These are phyloP conservation scores for Craspedostauros australis DNA, from an alignment of 108 stramenopile species.

Conservation along the genomic window DNA sequence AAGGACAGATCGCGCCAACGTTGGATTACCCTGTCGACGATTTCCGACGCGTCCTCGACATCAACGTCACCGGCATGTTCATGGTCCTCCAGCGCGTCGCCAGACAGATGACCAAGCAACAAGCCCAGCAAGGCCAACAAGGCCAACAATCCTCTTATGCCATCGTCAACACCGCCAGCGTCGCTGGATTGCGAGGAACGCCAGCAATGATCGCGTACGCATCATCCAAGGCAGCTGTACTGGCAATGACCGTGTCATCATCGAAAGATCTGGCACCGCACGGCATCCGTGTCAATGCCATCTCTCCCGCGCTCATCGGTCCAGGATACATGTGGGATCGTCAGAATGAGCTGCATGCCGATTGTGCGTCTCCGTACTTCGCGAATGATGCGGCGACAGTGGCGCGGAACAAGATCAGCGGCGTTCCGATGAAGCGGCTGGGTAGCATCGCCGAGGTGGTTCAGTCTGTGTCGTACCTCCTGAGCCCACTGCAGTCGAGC, in stretches of 20 bases:
- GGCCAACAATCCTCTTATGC: conserved; percentile 18
- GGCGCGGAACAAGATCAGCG: conserved; percentile 64
- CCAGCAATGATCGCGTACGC: conserved; percentile 87
- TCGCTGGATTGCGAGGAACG: conserved; percentile 83
- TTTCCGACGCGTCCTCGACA: conserved; percentile 81
- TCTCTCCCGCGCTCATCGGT: conserved; percentile 87
- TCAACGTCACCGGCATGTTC: conserved; percentile 91
- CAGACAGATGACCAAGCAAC: too few relatives aligned
- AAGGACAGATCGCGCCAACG: conserved; percentile 81
- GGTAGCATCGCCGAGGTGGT: conserved; percentile 83
- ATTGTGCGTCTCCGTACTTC: conserved; percentile 77
- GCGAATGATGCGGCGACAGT: conserved; percentile 66
- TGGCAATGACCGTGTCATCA: conserved; percentile 66
- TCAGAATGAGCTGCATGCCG: conserved; percentile 86
- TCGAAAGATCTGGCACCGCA: conserved; percentile 81
- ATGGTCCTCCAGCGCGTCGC: conserved; percentile 79
- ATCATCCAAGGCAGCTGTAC: conserved; percentile 81
- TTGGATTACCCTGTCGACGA: conserved; percentile 75
- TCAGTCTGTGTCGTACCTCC: conserved; percentile 75
- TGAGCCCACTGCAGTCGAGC: conserved; percentile 71
- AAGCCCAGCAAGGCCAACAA: conserved; percentile 29
- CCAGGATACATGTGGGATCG: conserved; percentile 92
- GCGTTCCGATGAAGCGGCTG: conserved; percentile 87
- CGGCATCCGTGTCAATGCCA: conserved; percentile 83
- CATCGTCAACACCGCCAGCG: conserved; percentile 87